Conservation (phyloP, 768 basidiomycete species). For the Lanmaoa rubissima region DNA sequence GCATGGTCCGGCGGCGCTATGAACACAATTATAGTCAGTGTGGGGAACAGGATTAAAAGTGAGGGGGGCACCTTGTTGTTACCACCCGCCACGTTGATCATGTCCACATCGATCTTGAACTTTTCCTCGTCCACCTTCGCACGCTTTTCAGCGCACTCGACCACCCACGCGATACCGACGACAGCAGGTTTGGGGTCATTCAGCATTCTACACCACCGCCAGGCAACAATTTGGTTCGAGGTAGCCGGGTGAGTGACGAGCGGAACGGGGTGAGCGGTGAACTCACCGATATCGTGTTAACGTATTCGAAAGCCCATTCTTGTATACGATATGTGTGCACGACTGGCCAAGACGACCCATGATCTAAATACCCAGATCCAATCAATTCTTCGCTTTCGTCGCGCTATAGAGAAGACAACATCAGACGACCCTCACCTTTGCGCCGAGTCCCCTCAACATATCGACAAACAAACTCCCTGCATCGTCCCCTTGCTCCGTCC, state of each 20-base stretch:
- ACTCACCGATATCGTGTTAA: conserved; percentile 66
- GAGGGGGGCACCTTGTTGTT: conserved; percentile 55
- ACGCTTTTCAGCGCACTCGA: conserved; percentile 76
- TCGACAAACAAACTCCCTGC: conserved; percentile 80
- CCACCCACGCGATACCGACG: conserved; percentile 88
- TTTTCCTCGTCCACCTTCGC: conserved; percentile 59
- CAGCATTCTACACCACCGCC: conserved; percentile 43
- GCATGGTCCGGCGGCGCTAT: conserved; percentile 72
- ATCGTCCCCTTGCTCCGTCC: conserved; percentile 72
- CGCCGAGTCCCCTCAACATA: conserved; percentile 78
- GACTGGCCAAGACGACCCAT: conserved; percentile 64
- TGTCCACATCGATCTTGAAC: conserved; percentile 63
- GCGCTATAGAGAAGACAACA: background rate
- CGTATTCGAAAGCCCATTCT: conserved; percentile 77
- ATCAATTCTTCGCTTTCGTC: background rate
- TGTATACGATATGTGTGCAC: conserved; percentile 84
- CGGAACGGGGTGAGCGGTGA: background rate
- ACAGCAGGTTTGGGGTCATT: conserved; percentile 69
- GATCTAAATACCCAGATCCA: conserved; percentile 40
- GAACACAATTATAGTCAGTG: background rate
- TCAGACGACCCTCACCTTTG: conserved; percentile 52
- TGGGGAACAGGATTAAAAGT: background rate
- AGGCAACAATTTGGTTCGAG: background rate
- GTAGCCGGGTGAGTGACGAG: background rate
- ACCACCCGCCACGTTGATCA: conserved; percentile 53